Conservation (phyloP, 2,329 filamentous ascomycete species). For the Neocatenulostroma microsporum region DNA sequence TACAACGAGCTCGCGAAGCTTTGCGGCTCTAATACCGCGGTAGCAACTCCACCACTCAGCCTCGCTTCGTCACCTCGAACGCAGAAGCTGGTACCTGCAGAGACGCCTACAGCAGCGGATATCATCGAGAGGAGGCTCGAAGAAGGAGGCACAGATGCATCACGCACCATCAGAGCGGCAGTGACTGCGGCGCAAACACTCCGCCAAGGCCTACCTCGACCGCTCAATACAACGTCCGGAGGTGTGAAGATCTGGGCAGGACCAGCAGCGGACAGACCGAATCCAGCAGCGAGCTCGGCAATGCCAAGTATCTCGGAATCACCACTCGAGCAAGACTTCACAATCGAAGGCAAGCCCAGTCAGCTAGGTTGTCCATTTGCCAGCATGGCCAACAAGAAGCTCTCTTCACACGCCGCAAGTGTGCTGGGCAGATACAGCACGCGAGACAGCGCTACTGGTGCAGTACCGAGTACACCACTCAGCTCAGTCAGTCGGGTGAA, state of each 20-base stretch:
- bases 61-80: conserved; percentile 25
- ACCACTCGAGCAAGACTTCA: conserved; percentile 78
- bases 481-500: conserved; percentile 28
- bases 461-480: conserved; percentile 17
- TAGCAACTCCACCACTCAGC: conserved; percentile 25
- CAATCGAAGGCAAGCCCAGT: conserved; percentile 75
- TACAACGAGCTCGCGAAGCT: conserved; percentile 29
- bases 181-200: conserved; percentile 16
- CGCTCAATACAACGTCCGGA: conserved; percentile 9
- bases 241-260: conserved; percentile 29
- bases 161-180: conserved; percentile 27
- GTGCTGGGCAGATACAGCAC: conserved; percentile 33
- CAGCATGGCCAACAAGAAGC: conserved; percentile 36
- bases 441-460: conserved; percentile 5
- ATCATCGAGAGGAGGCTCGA: conserved; percentile 21
- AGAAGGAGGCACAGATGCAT: conserved; percentile 30
- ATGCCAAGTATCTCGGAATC: conserved; percentile 35
- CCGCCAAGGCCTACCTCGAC: conserved; percentile 11
- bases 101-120: conserved; percentile 21
- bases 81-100: conserved; percentile 8
- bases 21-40: conserved; percentile 15
- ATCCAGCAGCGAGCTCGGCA: conserved; percentile 28
- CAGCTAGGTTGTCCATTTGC: conserved; percentile 75
- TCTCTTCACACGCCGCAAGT: conserved; percentile 33
- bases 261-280: conserved; percentile 31